phyloP scores from a whole-genome alignment of 2,329 filamentous ascomycete species.

The Huntiella abstrusa region DNA sequence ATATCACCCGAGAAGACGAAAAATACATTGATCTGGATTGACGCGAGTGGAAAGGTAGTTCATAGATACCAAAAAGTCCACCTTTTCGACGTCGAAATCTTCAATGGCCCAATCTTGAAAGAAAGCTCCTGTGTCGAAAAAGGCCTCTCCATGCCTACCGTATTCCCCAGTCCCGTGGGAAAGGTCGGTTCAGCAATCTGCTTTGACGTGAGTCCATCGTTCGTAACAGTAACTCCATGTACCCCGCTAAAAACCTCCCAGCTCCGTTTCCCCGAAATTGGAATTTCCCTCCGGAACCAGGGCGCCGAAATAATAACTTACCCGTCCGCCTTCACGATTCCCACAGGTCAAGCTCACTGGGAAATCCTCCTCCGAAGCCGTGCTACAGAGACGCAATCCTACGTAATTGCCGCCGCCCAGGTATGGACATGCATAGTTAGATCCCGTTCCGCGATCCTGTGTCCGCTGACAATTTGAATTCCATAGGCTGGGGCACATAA shows the following conservation, averaged over 20 bases:
- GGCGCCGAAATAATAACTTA: constrained; percentile 61
- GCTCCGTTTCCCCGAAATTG: constrained; percentile 9
- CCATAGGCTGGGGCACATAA: constrained; percentile 45
- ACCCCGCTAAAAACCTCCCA: background rate
- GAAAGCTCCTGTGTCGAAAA: constrained; percentile 25
- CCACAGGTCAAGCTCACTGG: constrained; percentile 78
- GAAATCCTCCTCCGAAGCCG: constrained; percentile 56
- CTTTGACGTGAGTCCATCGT: constrained; percentile 46
- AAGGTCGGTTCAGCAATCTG: constrained; percentile 67
- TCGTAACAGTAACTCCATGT: background rate
- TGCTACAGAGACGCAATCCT: constrained; percentile 78
- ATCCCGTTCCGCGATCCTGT: background rate
- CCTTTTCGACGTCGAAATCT: constrained; percentile 52
- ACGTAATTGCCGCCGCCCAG: constrained; percentile 74
- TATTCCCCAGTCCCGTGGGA: constrained; percentile 57
- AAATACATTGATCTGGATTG: constrained; percentile 28
- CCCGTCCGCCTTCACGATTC: constrained; percentile 77
- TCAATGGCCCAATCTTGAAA: constrained; percentile 18
- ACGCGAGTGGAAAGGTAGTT: constrained; percentile 16
- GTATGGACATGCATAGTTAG: constrained; percentile 12
- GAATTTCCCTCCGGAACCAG: constrained; percentile 20
- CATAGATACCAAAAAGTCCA: constrained; percentile 71
- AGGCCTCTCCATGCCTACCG: constrained; percentile 24
- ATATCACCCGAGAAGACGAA: constrained; percentile 25
- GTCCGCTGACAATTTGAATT: background rate